These are phyloP conservation scores for Yamadazyma sp. DNA, from an alignment of 1,139 yeast genomes.

Conservation along the genomic window DNA sequence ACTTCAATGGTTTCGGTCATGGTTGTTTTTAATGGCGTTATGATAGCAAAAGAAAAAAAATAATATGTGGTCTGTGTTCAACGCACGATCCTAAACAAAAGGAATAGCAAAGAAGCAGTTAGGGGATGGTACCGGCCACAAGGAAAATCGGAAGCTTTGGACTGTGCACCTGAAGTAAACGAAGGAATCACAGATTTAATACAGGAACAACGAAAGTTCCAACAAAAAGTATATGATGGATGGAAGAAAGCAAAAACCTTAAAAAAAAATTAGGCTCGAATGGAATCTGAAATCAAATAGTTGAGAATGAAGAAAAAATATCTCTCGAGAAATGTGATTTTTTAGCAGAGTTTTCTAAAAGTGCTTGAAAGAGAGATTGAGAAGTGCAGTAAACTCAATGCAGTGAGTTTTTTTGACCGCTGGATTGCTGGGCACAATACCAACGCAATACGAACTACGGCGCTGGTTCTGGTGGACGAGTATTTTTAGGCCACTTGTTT, in stretches of 20 bases:
- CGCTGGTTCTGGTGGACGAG: too few relatives aligned
- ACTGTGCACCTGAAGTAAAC: not conserved
- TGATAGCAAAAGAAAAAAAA: not conserved
- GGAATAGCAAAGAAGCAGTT: not conserved
- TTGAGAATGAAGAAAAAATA: not conserved
- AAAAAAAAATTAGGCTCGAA: not conserved
- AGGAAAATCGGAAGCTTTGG: not conserved
- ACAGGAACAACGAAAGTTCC: too few relatives aligned
- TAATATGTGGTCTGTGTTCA: not conserved
- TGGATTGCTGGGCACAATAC: too few relatives aligned
- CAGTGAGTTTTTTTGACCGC: too few relatives aligned
- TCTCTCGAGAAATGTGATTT: not conserved
- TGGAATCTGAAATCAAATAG: too few relatives aligned
- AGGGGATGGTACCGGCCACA: not conserved
- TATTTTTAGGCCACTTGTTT: too few relatives aligned
- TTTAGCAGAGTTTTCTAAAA: too few relatives aligned
- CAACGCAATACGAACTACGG: too few relatives aligned
- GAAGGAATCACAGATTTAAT: not conserved
- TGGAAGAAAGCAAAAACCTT: not conserved
- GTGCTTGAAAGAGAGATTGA: too few relatives aligned
- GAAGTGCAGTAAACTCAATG: too few relatives aligned
- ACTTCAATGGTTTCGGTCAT: slow-evolving; percentile 4
- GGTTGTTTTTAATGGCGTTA: not conserved
- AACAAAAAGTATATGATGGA: too few relatives aligned
- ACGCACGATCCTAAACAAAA: not conserved